These are phyloP conservation scores for Telopea speciosissima DNA, from an alignment of 177 flowering plant genomes.

Conservation along the genomic window DNA sequence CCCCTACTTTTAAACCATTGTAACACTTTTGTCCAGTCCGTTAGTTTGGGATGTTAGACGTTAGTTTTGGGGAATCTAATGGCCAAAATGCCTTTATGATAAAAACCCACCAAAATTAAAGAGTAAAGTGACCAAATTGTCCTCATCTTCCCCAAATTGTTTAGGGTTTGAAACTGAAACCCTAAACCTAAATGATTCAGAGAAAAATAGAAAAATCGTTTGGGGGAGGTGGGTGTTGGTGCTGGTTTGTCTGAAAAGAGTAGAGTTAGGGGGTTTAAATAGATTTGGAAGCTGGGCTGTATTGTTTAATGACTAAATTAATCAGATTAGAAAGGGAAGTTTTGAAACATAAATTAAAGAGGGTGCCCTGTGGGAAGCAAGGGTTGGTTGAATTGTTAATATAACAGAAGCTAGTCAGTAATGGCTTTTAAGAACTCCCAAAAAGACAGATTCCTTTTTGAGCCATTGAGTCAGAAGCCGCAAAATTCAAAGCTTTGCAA, in stretches of 20 bases:
- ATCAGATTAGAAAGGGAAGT: slow-evolving; percentile 6
- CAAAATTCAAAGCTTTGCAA: background rate
- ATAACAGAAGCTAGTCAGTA: slow-evolving; percentile 20
- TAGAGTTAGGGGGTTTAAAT: background rate
- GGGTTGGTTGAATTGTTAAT: slow-evolving; percentile 24
- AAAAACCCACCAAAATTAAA: too few species aligned
- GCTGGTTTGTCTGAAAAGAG: slow-evolving; percentile 1
- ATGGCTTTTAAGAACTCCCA: slow-evolving; percentile 7
- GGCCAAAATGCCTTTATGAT: too few species aligned
- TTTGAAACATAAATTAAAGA: slow-evolving; percentile 9
- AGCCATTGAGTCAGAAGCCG: background rate
- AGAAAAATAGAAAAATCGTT: too few species aligned
- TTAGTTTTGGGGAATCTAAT: too few species aligned
- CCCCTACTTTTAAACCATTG: too few species aligned
- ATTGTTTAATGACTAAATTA: background rate
- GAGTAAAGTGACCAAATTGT: too few species aligned
- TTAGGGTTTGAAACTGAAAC: too few species aligned
- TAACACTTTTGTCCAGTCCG: too few species aligned
- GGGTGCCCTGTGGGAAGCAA: slow-evolving; percentile 24
- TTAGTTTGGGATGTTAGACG: too few species aligned
- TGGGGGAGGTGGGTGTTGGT: background rate
- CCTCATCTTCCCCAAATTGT: too few species aligned
- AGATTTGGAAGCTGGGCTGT: background rate
- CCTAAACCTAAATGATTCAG: too few species aligned
- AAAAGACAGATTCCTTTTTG: too few species aligned